Evolutionary conservation across 306 rosid genomes (phyloP), one percentile per base, ranked within the genome.

Genomic region (Quercus cerris): DNA sequence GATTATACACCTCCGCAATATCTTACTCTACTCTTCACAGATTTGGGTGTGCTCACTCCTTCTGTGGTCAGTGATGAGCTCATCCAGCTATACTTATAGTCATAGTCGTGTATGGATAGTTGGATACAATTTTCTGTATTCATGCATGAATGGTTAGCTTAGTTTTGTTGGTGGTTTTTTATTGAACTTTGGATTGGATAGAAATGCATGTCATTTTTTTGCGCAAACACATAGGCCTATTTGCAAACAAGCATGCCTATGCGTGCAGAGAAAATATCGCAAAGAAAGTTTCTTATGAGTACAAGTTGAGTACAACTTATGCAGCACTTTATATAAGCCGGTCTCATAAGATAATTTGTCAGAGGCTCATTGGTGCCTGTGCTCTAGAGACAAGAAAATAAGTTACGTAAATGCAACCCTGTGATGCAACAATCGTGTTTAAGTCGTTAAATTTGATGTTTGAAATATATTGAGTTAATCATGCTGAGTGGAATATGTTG

Each of bases 11-110:
- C 99, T 81, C 98, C 99, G 13, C 97, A 90, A 14, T 93, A 95
- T 85, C 90, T 95, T 73, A 93, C 99, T 64, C 78, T 95, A 67
- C 96, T 90, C 77, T 95, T 95, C 87, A 91, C 98, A 52, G 98
- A 95, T 85, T 84, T 95, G 85, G 99, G 99, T 35, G 94, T 95
- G 82, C 97, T 95, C 41, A 87, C 96, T 71, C 99, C 99, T 57
- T 93, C 99, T 1, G 98, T 95, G 83, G 99, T 93, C 75, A 91
- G 98, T 78, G 99, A 95, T 78, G 99, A 95, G 83, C 96, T 95
- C 80, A 95, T 95, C 85, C 99, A 95, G 89, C 91, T 95, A 14
- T 95, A 95, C 88, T 85, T 93, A 61, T 93, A 92, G 80, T 33
- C 81, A 67, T 54, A 58, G 46, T 38, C 3, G 46, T 38, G 46